Evolutionary conservation across 1,284 basidiomycete genomes (phyloP), one percentile per base, ranked within the genome.

Genomic region (Sanguinoderma infundibulare): DNA sequence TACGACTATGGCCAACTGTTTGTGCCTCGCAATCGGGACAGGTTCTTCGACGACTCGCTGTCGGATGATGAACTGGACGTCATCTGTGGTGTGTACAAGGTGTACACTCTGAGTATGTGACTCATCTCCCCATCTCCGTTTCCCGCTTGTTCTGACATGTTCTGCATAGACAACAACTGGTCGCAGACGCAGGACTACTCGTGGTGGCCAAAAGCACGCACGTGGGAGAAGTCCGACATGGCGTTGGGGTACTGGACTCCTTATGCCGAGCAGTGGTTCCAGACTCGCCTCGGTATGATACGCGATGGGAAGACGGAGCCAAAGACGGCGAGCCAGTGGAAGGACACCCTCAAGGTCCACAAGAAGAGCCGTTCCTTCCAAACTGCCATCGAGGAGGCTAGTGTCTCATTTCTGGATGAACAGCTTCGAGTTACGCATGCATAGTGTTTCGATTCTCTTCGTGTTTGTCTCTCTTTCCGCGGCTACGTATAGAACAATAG

Each of bases 131-230:
- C n/a, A n/a, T n/a, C n/a, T n/a, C n/a, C n/a, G n/a, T n/a, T n/a
- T n/a, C n/a, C n/a, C n/a, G n/a, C n/a, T n/a, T n/a, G n/a, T n/a
- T n/a, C n/a, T n/a, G n/a, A n/a, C n/a, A n/a, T n/a, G n/a, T n/a
- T n/a, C n/a, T n/a, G n/a, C n/a, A n/a, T 60, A 42, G 47, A 52
- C 32, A 30, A 6, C 2, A 22, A 24, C 12, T 40, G 17, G 42
- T 53, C 30, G 15, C 57, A 26, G 63, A 70, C 54, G 62, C 51
- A 32, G 47, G 60, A 55, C 32, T 34, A 66, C 38, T 74, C 71
- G 10, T 74, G 72, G 71, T 74, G 72, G 72, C 72, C 71, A 5
- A 70, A 67, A 50, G 70, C 65, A 15, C 53, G 50, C 7, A 59
- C 59, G 8, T 74, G 68, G 67, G 44, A 52, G 28, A 44, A 36